phyloP scores from a whole-genome alignment of 768 basidiomycete genomes.

The Candolleomyces eurysporus region DNA sequence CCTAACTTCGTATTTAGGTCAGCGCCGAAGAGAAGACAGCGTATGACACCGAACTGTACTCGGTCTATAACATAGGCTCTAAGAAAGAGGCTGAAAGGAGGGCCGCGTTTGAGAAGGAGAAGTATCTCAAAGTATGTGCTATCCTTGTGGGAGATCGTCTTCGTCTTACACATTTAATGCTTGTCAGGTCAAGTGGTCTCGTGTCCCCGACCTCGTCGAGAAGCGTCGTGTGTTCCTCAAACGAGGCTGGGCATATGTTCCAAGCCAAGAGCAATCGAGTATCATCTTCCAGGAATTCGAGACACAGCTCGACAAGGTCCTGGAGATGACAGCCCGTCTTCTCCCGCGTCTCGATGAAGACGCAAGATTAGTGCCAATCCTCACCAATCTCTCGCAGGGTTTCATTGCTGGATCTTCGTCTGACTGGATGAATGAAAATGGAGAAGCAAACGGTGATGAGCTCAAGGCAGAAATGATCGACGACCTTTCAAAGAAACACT shows the following conservation, averaged over 20 bases:
- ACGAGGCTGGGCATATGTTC: slow-evolving; percentile 22
- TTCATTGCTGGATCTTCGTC: slow-evolving; percentile 90
- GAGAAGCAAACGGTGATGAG: slow-evolving; percentile 50
- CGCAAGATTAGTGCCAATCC: slow-evolving; percentile 82
- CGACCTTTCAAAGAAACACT: slow-evolving; percentile 80
- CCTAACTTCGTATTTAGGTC: slow-evolving; percentile 42
- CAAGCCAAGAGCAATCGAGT: slow-evolving; percentile 47
- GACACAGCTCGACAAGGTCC: slow-evolving; percentile 55
- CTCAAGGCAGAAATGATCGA: slow-evolving; percentile 96
- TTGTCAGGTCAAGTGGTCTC: slow-evolving; percentile 89
- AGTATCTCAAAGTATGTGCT: slow-evolving; percentile 66
- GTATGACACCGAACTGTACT: slow-evolving; percentile 47
- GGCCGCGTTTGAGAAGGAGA: slow-evolving; percentile 45
- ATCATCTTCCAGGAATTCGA: slow-evolving; percentile 89
- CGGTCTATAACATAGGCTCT: slow-evolving; percentile 37
- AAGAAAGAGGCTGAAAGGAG: slow-evolving; percentile 32
- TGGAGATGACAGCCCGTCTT: slow-evolving; percentile 77
- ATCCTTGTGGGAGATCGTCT: not conserved
- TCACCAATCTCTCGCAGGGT: slow-evolving; percentile 89
- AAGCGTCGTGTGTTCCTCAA: slow-evolving; percentile 72
- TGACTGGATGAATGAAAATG: slow-evolving; percentile 64
- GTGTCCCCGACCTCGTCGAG: slow-evolving; percentile 89
- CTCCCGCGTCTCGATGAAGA: slow-evolving; percentile 94
- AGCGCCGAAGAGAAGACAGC: slow-evolving; percentile 50
- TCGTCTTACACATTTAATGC: not conserved